Percentiles rank a stretch among this genome's conserved stretches.
Evolutionary conservation across 1,139 yeast species (phyloP).

Genomic region (Candida labiduridarum): DNA sequence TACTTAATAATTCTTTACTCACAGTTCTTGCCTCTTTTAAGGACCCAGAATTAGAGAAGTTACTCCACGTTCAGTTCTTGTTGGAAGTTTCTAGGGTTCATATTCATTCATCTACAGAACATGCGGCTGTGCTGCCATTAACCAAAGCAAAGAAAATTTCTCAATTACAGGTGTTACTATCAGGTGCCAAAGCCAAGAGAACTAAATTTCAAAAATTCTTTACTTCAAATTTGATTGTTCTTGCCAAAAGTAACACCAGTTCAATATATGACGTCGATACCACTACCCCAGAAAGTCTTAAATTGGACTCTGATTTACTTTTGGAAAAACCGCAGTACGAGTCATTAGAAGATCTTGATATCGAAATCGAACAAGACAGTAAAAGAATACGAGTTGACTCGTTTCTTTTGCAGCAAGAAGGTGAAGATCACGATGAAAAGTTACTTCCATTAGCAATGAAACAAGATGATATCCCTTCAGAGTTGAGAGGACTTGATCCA

Average conservation of each 20-base stretch:
- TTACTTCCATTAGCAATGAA: conserved; percentile 63
- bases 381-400: conserved; percentile 50
- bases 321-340: conserved; percentile 76
- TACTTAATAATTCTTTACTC: conserved; percentile 38
- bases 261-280: conserved; percentile 24
- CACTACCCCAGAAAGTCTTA: conserved; percentile 53
- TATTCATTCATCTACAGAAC: conserved; percentile 63
- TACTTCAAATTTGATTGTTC: conserved; percentile 73
- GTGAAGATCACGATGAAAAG: conserved; percentile 32
- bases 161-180: conserved; percentile 62
- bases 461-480: conserved; percentile 64
- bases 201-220: conserved; percentile 79
- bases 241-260: conserved; percentile 61
- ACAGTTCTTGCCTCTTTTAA: conserved; percentile 31
- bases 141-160: conserved; percentile 59
- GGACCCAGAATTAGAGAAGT: conserved; percentile 30
- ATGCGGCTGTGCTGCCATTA: conserved; percentile 53
- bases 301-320: conserved; percentile 74
- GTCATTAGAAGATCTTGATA: conserved; percentile 53
- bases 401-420: conserved; percentile 23
- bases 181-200: conserved; percentile 88
- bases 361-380: conserved; percentile 29
- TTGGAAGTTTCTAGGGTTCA: conserved; percentile 69
- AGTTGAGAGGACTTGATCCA: conserved; percentile 65
- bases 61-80: conserved; percentile 50